Conservation (phyloP, 108 stramenopile genomes). For the Licmophora abbreviata region DNA sequence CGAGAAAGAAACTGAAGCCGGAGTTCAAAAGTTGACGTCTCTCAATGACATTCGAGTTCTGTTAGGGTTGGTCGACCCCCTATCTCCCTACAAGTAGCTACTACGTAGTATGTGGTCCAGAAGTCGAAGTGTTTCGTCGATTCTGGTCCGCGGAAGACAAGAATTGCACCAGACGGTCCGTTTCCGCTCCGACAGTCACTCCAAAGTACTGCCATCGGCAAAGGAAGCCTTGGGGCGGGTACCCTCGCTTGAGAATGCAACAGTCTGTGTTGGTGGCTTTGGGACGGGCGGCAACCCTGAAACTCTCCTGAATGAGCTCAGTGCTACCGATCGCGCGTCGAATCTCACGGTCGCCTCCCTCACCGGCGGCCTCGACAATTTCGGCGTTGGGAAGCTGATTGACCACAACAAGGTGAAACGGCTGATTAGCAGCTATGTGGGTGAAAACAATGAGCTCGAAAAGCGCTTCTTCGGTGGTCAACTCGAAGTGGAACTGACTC, state of each 20-base stretch:
- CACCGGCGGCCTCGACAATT: slow-evolving; percentile 78
- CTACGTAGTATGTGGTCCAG: no score
- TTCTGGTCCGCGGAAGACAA: no score
- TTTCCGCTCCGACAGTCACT: no score
- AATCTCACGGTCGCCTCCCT: slow-evolving; percentile 76
- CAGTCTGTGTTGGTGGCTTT: slow-evolving; percentile 51
- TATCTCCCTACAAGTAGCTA: no score
- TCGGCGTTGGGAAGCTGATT: slow-evolving; percentile 71
- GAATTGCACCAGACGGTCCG: no score
- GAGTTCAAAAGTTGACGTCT: no score
- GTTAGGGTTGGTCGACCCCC: no score
- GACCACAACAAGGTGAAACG: slow-evolving; percentile 78
- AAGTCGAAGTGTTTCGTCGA: no score
- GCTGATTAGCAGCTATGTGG: slow-evolving; percentile 84
- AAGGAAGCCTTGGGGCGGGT: slow-evolving; percentile 25
- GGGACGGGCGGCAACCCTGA: slow-evolving; percentile 72
- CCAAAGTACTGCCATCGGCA: slow-evolving; percentile 28
- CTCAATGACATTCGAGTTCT: no score
- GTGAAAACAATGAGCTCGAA: slow-evolving; percentile 87
- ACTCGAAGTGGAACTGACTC: slow-evolving; percentile 84
- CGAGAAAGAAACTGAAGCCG: no score
- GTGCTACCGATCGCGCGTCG: slow-evolving; percentile 22
- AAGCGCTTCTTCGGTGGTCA: slow-evolving; percentile 75
- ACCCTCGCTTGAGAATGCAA: slow-evolving; percentile 12
- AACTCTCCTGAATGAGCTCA: slow-evolving; percentile 52